Evolutionary conservation across 2,329 filamentous ascomycete genomes (phyloP).

Genomic region (Gaeumannomyces tritici): DNA sequence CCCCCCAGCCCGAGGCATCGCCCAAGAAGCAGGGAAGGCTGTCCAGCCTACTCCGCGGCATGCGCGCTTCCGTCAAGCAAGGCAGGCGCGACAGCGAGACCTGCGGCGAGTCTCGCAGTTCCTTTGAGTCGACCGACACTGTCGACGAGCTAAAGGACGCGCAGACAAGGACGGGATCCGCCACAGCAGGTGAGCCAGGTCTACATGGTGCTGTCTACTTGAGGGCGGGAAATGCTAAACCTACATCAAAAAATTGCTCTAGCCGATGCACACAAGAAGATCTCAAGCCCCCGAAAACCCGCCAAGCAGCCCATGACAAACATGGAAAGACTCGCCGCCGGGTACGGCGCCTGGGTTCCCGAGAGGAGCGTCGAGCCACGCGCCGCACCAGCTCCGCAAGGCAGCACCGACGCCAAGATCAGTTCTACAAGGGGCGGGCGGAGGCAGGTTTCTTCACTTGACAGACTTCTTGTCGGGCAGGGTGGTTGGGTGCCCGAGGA

Average conservation of each 20-base stretch:
- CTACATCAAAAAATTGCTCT: background rate
- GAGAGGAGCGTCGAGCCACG: background rate
- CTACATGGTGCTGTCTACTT: background rate
- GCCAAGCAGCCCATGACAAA: background rate
- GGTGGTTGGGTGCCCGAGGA: background rate
- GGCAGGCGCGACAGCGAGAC: background rate
- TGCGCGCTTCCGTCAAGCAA: background rate
- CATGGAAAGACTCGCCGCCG: background rate
- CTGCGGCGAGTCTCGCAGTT: background rate
- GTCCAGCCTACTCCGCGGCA: background rate
- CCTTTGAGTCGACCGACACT: background rate
- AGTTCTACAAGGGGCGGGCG: too few relatives aligned
- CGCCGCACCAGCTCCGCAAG: background rate
- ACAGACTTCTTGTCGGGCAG: background rate
- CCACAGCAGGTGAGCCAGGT: background rate
- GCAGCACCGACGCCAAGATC: background rate
- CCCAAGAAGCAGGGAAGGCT: background rate
- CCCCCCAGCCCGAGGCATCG: too few relatives aligned
- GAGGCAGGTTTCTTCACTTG: background rate
- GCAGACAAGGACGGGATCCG: background rate
- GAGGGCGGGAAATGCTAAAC: background rate
- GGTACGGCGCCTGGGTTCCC: background rate
- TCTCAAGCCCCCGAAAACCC: too few relatives aligned
- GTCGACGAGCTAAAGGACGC: background rate
- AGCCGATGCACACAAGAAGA: background rate